These are phyloP conservation scores for Paspalum notatum DNA, from an alignment of 176 grass and related monocot species.

Conservation along the genomic window DNA sequence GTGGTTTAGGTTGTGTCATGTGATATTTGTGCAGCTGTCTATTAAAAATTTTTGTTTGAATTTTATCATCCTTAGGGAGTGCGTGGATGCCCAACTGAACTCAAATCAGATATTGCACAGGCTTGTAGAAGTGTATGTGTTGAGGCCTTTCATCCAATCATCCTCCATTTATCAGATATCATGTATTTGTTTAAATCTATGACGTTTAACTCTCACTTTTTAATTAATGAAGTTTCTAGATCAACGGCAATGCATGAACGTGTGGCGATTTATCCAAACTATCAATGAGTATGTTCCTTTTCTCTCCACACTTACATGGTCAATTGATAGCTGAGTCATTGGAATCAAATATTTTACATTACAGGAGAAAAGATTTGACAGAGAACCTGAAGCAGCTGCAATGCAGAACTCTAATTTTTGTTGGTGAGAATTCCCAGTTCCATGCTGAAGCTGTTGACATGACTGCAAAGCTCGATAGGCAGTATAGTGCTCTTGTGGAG, in stretches of 20 bases:
- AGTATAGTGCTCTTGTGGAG: slow-evolving; percentile 89
- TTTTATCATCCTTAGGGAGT: slow-evolving; percentile 65
- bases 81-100: slow-evolving; percentile 61
- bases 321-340: slow-evolving; percentile 2
- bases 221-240: slow-evolving; percentile 75
- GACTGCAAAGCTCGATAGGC: slow-evolving; percentile 76
- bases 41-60: slow-evolving; percentile 27
- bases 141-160: slow-evolving; percentile 7
- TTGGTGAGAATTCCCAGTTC: slow-evolving; percentile 84
- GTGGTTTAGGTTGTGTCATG: slow-evolving; percentile 21
- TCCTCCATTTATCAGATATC: slow-evolving; percentile 22
- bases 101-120: slow-evolving; percentile 89
- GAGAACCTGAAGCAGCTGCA: slow-evolving; percentile 80
- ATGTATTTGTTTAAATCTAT: slow-evolving; percentile 27
- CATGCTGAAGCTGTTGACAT: slow-evolving; percentile 87
- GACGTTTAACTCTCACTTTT: slow-evolving; percentile 23
- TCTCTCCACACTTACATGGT: slow-evolving; percentile 27
- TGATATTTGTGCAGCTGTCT: slow-evolving; percentile 20
- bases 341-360: slow-evolving; percentile 34
- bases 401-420: slow-evolving; percentile 90
- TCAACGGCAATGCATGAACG: slow-evolving; percentile 79
- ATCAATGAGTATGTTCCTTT: slow-evolving; percentile 72
- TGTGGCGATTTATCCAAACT: slow-evolving; percentile 91
- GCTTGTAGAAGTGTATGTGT: slow-evolving; percentile 84
- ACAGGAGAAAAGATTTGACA: slow-evolving; percentile 86